Base-by-base conservation (phyloP, 2,329 filamentous ascomycete genomes). In the Penicillium sp. region DNA sequence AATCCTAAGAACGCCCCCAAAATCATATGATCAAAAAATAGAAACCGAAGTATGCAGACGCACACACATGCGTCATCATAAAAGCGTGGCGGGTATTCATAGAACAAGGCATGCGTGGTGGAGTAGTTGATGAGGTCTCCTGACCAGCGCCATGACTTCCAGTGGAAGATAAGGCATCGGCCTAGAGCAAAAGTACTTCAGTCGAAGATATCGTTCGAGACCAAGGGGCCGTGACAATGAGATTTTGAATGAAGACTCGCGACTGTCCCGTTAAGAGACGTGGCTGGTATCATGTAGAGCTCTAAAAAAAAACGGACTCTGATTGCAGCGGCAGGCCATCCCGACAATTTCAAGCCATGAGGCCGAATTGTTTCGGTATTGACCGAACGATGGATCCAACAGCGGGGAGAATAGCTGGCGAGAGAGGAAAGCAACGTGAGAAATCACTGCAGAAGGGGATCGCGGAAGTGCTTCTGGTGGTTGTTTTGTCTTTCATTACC, bases 401-500 rank as follows among this genome's bases (percentile, higher is more conserved):
- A 44, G 18, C 7, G 27, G 29, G 27, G 18, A 25, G 3, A 6
- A 46, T 27, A 35, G 33, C 43, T 47, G 41, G 6, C 31, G 42
- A 25, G 18, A 33, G 43, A 44, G 49, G 22, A 11, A 26, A 26
- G 22, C 7, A 43, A 27, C 9, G 49, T 55, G 7, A 18, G 33
- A 51, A 47, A 70, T 77, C 68, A 82, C 70, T 82, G 80, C 50
- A 82, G 73, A 45, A 82, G 75, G 25, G 75, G 82, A 69, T 85
- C 83, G 68, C 86, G 80, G 80, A 82, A 89, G 72, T 89, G 86
- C 76, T 89, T 89, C 73, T 95, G 90, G 79, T 83, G 83, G 76
- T 97, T 96, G 57, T 78, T 81, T 67, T 83, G 83, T 78, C 85
- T 88, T 68, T 93, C 87, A 67, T 91, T 82, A 29, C 83, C 82